Percentiles rank a stretch among this genome's conserved stretches.
These are phyloP conservation scores for Apodospora peruviana DNA, from an alignment of 495 filamentous ascomycete species.

Conservation along the genomic window DNA sequence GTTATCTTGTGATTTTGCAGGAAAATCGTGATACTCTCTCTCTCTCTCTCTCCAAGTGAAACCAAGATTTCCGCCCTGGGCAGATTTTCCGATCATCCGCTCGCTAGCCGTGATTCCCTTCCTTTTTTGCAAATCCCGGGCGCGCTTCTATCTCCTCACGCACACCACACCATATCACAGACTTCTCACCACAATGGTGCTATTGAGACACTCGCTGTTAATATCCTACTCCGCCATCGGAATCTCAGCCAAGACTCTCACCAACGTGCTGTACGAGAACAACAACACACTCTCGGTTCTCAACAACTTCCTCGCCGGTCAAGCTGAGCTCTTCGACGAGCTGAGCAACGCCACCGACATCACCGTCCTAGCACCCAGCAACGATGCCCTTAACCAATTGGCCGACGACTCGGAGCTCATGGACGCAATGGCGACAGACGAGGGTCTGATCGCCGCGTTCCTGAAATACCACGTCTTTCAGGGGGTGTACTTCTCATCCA, in stretches of 20 bases:
- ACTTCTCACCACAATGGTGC: conserved; percentile 20
- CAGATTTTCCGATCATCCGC: no score
- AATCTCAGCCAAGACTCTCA: conserved; percentile 27
- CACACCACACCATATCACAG: neutral
- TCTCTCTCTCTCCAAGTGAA: no score
- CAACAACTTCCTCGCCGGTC: conserved; percentile 35
- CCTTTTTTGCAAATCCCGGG: no score
- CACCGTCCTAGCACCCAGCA: conserved; percentile 61
- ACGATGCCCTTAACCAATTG: conserved; percentile 48
- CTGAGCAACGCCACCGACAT: conserved; percentile 47
- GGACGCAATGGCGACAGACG: conserved; percentile 23
- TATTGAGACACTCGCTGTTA: conserved; percentile 26
- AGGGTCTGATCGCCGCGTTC: conserved; percentile 40
- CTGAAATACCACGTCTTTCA: conserved; percentile 62
- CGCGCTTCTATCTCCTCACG: no score
- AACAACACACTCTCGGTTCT: conserved; percentile 38
- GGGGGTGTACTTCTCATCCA: conserved; percentile 42
- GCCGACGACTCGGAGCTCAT: conserved; percentile 24
- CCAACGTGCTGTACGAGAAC: conserved; percentile 30
- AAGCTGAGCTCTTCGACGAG: conserved; percentile 31
- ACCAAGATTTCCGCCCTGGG: no score
- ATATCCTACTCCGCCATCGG: conserved; percentile 18
- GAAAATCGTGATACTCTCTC: no score
- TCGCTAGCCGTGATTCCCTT: no score
- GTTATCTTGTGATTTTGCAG: no score